Conservation (phyloP, 2,329 filamentous ascomycete genomes). For the Stagonosporopsis cucurbitacearum region DNA sequence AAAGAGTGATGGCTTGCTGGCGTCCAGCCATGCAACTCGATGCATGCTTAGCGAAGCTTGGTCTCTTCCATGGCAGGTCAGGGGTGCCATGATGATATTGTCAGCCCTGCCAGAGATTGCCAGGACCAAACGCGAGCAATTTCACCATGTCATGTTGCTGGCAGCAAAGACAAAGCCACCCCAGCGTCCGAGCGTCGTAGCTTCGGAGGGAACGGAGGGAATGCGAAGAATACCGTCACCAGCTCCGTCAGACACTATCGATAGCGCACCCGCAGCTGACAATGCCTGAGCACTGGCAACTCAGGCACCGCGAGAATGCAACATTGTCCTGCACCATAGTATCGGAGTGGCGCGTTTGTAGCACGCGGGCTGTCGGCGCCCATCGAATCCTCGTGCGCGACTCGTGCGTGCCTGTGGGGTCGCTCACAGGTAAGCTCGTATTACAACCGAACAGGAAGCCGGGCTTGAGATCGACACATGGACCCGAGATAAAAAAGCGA, state of each 20-base stretch:
- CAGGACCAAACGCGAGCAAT: constrained; percentile 3
- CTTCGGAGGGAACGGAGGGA: constrained; percentile 1
- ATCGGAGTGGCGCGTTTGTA: constrained; percentile 13
- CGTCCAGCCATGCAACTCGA: neutral
- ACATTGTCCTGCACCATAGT: constrained; percentile 7
- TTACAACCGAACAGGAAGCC: constrained; percentile 12
- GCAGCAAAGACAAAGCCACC: neutral
- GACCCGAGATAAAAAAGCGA: constrained; percentile 16
- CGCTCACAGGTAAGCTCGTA: constrained; percentile 14
- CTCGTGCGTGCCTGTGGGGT: constrained; percentile 13
- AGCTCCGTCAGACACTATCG: constrained; percentile 1
- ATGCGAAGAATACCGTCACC: constrained; percentile 4
- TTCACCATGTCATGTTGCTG: constrained; percentile 8
- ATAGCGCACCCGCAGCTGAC: constrained; percentile 6
- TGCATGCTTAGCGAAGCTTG: constrained; percentile 11
- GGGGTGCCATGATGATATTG: neutral
- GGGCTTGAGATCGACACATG: constrained; percentile 14
- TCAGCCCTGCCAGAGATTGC: neutral
- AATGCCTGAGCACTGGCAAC: neutral
- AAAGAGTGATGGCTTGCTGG: neutral
- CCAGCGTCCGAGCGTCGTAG: constrained; percentile 1
- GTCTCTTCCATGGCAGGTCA: neutral
- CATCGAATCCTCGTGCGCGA: constrained; percentile 11
- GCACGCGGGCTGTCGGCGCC: neutral
- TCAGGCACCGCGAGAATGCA: constrained; percentile 10